Percentiles rank a stretch among this genome's conserved stretches.
Evolutionary conservation across 768 basidiomycete genomes (phyloP).

Genomic region (Hygrophorus russula): DNA sequence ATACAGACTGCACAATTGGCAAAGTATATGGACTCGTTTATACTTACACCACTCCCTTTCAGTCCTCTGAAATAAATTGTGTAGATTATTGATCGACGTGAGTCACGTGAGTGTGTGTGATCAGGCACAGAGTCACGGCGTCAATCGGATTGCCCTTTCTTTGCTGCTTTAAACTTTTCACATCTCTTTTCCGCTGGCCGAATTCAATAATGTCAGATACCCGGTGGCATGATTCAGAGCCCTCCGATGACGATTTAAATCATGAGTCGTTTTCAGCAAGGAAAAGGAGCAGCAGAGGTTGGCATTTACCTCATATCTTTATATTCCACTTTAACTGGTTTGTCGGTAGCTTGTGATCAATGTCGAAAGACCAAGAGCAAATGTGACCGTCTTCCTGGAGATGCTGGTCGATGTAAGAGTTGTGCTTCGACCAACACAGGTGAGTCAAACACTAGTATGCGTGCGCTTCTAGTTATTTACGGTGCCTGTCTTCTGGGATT

Average conservation of each 20-base stretch:
- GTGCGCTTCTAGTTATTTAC: background rate
- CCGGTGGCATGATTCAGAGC: constrained; percentile 48
- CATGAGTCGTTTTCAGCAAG: constrained; percentile 32
- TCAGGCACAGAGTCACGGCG: too few relatives aligned
- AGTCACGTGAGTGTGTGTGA: too few relatives aligned
- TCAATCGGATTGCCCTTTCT: too few relatives aligned
- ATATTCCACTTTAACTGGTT: constrained; percentile 5
- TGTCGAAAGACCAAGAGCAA: constrained; percentile 85
- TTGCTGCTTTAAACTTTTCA: too few relatives aligned
- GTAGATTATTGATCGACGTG: background rate
- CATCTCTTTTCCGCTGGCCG: too few relatives aligned
- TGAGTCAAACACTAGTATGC: constrained; percentile 16
- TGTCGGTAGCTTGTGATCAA: constrained; percentile 63
- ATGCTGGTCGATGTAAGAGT: constrained; percentile 47
- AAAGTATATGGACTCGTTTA: constrained; percentile 76
- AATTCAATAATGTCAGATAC: constrained; percentile 1
- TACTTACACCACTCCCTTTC: constrained; percentile 70
- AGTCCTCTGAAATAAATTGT: constrained; percentile 69
- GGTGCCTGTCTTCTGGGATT: background rate
- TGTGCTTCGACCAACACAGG: constrained; percentile 47
- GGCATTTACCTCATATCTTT: constrained; percentile 8
- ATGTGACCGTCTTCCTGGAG: constrained; percentile 49
- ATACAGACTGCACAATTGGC: constrained; percentile 80
- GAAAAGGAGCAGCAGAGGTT: constrained; percentile 59
- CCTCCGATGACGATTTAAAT: constrained; percentile 43